These are phyloP conservation scores for Pseudogymnoascus sp. DNA, from an alignment of 2,329 filamentous ascomycete genomes.

Conservation along the genomic window DNA sequence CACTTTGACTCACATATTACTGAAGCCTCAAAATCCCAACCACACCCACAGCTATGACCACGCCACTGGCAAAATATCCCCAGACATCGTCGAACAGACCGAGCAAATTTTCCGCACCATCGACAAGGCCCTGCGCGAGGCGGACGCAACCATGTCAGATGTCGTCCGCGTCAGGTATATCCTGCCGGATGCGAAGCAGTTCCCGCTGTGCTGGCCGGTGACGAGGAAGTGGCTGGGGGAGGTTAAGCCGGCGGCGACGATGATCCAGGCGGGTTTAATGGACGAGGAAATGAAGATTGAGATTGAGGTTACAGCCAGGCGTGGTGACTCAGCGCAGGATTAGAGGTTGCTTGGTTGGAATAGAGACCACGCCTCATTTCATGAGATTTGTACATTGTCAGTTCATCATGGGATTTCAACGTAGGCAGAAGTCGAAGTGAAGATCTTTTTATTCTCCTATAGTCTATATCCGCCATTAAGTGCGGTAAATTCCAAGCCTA, in stretches of 20 bases:
- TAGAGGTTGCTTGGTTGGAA: not conserved
- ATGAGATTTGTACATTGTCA: not conserved
- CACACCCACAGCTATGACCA: slow-evolving; percentile 40
- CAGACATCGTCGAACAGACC: slow-evolving; percentile 39
- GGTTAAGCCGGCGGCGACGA: slow-evolving; percentile 44
- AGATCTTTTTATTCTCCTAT: slow-evolving; percentile 5
- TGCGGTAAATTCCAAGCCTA: slow-evolving; percentile 3
- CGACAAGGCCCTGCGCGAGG: slow-evolving; percentile 36
- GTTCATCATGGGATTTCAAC: not conserved
- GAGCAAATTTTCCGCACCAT: slow-evolving; percentile 44
- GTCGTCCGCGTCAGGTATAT: slow-evolving; percentile 47
- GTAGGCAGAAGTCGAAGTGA: not conserved
- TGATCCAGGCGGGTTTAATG: slow-evolving; percentile 44
- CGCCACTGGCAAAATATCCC: slow-evolving; percentile 37
- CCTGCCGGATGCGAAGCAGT: slow-evolving; percentile 40
- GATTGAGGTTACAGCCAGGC: slow-evolving; percentile 21
- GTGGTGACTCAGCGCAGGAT: slow-evolving; percentile 1
- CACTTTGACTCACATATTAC: not conserved
- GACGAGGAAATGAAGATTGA: slow-evolving; percentile 38
- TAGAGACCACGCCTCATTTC: not conserved
- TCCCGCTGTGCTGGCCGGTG: slow-evolving; percentile 42
- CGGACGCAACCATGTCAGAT: slow-evolving; percentile 36
- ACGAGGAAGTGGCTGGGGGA: slow-evolving; percentile 41
- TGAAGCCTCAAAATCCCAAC: not conserved
- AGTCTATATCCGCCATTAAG: slow-evolving; percentile 4